Evolutionary conservation across 495 filamentous ascomycete genomes (phyloP), one percentile per base, ranked within the genome.

Genomic region (Thozetella sp.): DNA sequence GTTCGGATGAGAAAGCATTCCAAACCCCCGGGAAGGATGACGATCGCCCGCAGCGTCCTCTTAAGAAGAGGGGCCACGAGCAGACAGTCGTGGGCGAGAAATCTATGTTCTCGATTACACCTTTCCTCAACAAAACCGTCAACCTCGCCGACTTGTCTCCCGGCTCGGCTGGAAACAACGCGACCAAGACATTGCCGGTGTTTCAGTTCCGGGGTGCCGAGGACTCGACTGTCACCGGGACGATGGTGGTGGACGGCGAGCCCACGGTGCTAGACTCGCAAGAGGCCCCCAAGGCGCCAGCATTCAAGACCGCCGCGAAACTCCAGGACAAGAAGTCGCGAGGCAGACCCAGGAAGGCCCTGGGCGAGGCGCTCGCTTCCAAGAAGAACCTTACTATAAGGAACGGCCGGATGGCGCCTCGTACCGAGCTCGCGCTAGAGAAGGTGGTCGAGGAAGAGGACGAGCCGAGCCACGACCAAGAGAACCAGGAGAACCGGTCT

Each of bases 51-150:
- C 63, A 73, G 65, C 65, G 67, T 52, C 59, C 69, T 60, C 53
- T 80, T 61, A 80, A 83, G 65, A 88, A 86, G 57, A 80, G 79
- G 59, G 76, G 70, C 22, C 74, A 76, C 51, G 76, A 80, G 24
- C 79, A 83, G 17, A 84, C 84, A 0, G 65, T 88, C 40, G 74
- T 87, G 30, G 92, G 90, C 23, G 92, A 96, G 62, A 96, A 96
- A 71, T 96, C 93, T 0, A 86, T 81, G 20, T 97, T 97, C 68
- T 95, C 92, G 12, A 93, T 97, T 61, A 97, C 93, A 1, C 93
- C 93, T 0, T 96, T 93, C 72, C 76, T 97, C 25, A 96, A 94
- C 76, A 88, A 90, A 54, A 91, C 89, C 6, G 78, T 83, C 45
- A 88, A 79, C 64, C 74, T 74, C 22, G 63, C 63, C 26, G 73